phyloP scores from a whole-genome alignment of 139 green algal genomes.

The Pleodorina starrii region DNA sequence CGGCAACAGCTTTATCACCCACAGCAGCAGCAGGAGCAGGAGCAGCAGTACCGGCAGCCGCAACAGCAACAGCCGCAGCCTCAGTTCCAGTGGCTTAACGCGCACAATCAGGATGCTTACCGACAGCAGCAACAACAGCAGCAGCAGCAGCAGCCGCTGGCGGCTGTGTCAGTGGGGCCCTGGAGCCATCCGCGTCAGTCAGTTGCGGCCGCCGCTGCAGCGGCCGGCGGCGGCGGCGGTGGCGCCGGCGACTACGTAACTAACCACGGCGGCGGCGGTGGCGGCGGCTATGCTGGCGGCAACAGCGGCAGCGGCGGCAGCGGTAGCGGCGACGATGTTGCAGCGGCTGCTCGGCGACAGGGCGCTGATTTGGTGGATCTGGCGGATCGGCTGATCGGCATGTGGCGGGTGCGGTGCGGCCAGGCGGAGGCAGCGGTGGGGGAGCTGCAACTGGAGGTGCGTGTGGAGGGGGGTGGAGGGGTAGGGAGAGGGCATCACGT shows the following conservation, averaged over 20 bases:
- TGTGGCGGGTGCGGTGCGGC: conserved; percentile 2
- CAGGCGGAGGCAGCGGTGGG: conserved; percentile 13
- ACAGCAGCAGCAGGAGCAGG: neutral
- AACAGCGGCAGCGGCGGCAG: neutral
- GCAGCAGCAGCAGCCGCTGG: neutral
- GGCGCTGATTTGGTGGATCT: conserved; percentile 17
- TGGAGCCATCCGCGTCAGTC: no score
- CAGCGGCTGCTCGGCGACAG: neutral
- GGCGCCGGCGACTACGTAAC: no score
- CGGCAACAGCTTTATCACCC: neutral
- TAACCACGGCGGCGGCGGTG: no score
- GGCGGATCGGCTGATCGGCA: neutral
- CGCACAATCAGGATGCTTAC: neutral
- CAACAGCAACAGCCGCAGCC: neutral
- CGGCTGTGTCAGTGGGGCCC: neutral
- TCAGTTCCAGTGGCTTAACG: neutral
- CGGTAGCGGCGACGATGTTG: conserved; percentile 2
- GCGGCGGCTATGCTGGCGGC: neutral
- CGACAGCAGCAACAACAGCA: neutral
- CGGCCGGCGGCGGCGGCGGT: neutral
- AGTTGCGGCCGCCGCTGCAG: neutral
- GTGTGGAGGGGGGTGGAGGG: neutral
- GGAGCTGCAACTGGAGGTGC: conserved; percentile 23
- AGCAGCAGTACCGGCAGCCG: neutral
- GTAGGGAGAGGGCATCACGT: no score